These are phyloP conservation scores for Argentina anserina DNA, from an alignment of 306 rosid genomes.

Conservation along the genomic window DNA sequence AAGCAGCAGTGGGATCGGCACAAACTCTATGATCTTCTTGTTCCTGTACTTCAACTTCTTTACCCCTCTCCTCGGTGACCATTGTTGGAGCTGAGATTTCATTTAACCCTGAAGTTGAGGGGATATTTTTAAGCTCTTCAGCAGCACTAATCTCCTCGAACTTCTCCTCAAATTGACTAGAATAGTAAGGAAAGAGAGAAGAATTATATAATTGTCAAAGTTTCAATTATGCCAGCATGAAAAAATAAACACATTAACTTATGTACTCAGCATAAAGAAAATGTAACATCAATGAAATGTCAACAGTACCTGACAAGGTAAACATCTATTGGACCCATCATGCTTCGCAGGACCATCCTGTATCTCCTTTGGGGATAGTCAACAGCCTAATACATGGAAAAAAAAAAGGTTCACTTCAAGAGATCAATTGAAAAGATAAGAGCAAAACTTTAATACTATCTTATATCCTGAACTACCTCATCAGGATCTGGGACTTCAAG, in stretches of 20 bases:
- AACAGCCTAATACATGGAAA: constrained; percentile 56
- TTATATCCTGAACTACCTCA: constrained; percentile 58
- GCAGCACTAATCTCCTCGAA: constrained; percentile 82
- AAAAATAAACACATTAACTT: too few species aligned
- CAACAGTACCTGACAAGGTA: constrained; percentile 89
- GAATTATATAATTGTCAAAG: constrained; percentile 12
- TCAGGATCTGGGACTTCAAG: constrained; percentile 99
- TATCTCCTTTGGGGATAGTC: constrained; percentile 97
- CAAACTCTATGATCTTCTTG: constrained; percentile 48
- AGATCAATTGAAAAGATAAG: constrained; percentile 16
- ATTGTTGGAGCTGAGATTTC: constrained; percentile 38
- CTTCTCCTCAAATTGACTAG: constrained; percentile 94
- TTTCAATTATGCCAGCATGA: constrained; percentile 8
- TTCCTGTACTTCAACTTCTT: constrained; percentile 44
- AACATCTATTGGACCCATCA: constrained; percentile 97
- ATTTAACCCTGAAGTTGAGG: constrained; percentile 52
- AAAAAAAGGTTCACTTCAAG: not conserved
- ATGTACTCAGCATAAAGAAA: too few species aligned
- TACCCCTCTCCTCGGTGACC: constrained; percentile 45
- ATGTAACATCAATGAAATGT: constrained; percentile 11
- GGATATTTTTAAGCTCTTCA: constrained; percentile 52
- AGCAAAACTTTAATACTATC: constrained; percentile 4
- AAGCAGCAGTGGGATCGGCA: constrained; percentile 47
- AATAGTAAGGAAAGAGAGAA: constrained; percentile 19
- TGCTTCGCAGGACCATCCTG: constrained; percentile 89